These are phyloP conservation scores for Linnemannia zychae DNA, from an alignment of 192 early-diverging fungal species.

Conservation along the genomic window DNA sequence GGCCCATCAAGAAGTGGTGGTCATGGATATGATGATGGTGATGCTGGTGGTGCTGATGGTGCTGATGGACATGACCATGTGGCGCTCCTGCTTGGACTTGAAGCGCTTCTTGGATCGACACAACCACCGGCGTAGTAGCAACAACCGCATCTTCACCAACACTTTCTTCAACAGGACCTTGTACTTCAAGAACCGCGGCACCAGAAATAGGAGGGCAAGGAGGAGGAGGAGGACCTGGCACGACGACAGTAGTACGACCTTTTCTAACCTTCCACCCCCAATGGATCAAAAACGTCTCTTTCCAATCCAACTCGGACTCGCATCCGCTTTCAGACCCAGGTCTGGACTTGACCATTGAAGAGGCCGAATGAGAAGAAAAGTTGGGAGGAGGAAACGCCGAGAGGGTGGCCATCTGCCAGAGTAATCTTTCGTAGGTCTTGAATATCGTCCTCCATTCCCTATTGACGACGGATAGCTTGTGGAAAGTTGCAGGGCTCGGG, in stretches of 20 bases:
- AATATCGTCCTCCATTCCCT: conserved; percentile 2
- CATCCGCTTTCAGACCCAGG: background rate
- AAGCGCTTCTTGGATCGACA: background rate
- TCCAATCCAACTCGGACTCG: conserved; percentile 2
- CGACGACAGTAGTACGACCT: background rate
- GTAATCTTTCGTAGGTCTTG: background rate
- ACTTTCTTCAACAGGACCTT: background rate
- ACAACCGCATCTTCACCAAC: background rate
- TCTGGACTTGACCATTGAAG: too few species aligned
- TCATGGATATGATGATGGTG: background rate
- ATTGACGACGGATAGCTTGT: conserved; percentile 8
- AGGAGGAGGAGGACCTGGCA: background rate
- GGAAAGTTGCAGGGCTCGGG: background rate
- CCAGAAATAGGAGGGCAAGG: background rate
- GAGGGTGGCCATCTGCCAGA: conserved; percentile 26
- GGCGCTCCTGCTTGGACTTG: background rate
- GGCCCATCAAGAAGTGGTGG: conserved; percentile 1
- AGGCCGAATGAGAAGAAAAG: background rate
- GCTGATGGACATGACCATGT: background rate
- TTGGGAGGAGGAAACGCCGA: conserved; percentile 4
- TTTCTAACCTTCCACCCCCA: conserved; percentile 1
- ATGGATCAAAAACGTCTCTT: conserved; percentile 11
- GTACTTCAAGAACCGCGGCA: background rate
- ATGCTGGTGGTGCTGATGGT: background rate
- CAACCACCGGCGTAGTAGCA: background rate